These are phyloP conservation scores for Metschnikowia rubicola DNA, from an alignment of 805 yeast species.

Conservation along the genomic window DNA sequence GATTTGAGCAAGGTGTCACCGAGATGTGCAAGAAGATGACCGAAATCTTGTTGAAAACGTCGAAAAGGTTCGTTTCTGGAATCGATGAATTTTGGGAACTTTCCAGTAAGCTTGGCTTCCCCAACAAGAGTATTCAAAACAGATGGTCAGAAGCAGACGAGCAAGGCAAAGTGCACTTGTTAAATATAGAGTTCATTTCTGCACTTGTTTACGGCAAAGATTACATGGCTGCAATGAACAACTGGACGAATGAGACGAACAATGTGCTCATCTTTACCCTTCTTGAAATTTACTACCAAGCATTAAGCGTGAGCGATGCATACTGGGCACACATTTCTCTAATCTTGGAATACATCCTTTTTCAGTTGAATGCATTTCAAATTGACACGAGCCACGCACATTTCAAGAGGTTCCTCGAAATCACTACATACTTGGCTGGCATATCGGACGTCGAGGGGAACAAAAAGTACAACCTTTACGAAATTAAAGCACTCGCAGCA, in stretches of 20 bases:
- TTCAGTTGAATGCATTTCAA: conserved; percentile 16
- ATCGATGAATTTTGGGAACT: conserved; percentile 18
- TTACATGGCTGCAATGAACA: conserved; percentile 19
- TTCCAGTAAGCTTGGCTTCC: conserved; percentile 28
- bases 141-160: conserved; percentile 24
- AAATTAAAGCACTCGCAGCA: conserved; percentile 4
- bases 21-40: conserved; percentile 31
- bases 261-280: conserved; percentile 26
- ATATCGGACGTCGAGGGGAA: conserved; percentile 2
- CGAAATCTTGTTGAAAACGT: conserved; percentile 21
- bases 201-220: conserved; percentile 22
- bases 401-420: conserved; percentile 24
- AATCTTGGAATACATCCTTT: conserved; percentile 21
- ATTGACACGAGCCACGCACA: conserved; percentile 19
- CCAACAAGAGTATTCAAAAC: conserved; percentile 21
- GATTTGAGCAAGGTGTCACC: conserved; percentile 21
- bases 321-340: conserved; percentile 30
- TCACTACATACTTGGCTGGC: conserved; percentile 15
- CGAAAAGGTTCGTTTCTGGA: conserved; percentile 11
- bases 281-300: conserved; percentile 27
- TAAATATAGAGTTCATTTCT: conserved; percentile 26
- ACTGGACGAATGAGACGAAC: conserved; percentile 20
- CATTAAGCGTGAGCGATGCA: conserved; percentile 16
- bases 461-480: conserved; percentile 2
- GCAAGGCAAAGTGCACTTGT: conserved; percentile 21